Conservation (phyloP, 352 stramenopile species). For the Pythium monospermum region DNA sequence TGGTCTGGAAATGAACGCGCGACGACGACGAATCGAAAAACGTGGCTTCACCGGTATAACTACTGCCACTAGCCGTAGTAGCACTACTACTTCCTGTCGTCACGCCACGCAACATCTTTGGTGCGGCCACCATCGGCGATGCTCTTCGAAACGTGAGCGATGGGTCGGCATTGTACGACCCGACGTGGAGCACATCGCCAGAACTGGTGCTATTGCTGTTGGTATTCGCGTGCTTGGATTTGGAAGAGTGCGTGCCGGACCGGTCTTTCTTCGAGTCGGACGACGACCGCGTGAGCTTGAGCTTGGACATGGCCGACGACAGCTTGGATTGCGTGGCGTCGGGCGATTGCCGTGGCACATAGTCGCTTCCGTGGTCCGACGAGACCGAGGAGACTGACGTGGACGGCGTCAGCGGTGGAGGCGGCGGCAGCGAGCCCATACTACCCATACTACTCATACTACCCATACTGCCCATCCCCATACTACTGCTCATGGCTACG, state of each 20-base stretch:
- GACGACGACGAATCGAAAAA: too few species aligned
- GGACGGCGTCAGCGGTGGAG: constrained; percentile 23
- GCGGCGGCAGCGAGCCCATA: constrained; percentile 16
- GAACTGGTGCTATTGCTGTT: constrained; percentile 35
- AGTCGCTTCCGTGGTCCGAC: constrained; percentile 7
- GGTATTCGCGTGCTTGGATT: constrained; percentile 27
- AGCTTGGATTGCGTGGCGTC: constrained; percentile 30
- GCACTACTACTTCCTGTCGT: constrained; percentile 55
- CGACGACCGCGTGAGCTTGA: constrained; percentile 64
- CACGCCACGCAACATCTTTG: constrained; percentile 59
- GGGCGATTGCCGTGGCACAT: constrained; percentile 2
- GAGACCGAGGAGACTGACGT: constrained; percentile 32
- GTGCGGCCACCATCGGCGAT: constrained; percentile 28
- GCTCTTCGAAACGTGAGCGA: constrained; percentile 15
- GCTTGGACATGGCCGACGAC: constrained; percentile 53
- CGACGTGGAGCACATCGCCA: constrained; percentile 58
- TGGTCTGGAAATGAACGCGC: too few species aligned
- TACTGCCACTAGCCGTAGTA: constrained; percentile 9
- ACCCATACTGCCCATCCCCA: constrained; percentile 5
- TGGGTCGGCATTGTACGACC: constrained; percentile 20
- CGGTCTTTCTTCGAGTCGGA: constrained; percentile 72
- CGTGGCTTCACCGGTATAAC: too few species aligned
- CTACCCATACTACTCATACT: constrained; percentile 1
- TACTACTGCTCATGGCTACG: too few species aligned
- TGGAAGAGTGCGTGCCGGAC: constrained; percentile 62